phyloP scores from a whole-genome alignment of 2,329 filamentous ascomycete species.

The Penicillium sp. region DNA sequence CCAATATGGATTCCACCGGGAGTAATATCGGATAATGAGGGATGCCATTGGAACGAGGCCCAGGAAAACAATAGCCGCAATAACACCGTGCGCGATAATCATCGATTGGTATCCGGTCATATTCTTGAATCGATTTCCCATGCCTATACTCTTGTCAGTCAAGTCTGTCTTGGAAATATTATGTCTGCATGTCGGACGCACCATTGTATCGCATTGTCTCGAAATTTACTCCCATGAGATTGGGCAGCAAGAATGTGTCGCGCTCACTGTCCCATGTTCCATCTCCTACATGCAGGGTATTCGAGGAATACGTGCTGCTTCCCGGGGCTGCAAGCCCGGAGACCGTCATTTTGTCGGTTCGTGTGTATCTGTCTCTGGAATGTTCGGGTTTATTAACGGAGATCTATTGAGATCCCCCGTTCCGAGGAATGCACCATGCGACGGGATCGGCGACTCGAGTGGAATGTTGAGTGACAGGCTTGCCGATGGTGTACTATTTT shows the following conservation, averaged over 20 bases:
- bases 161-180: no score
- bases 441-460: conserved; percentile 17
- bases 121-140: conserved; percentile 66
- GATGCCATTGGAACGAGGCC: conserved; percentile 61
- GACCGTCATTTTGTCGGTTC: conserved; percentile 31
- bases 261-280: conserved; percentile 65
- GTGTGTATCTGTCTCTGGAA: conserved; percentile 34
- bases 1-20: conserved; percentile 53
- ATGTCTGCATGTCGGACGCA: conserved; percentile 30
- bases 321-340: conserved; percentile 56
- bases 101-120: conserved; percentile 60
- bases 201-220: conserved; percentile 69
- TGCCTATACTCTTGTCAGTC: conserved; percentile 46
- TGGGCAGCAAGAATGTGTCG: conserved; percentile 65
- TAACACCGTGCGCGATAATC: conserved; percentile 60
- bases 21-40: conserved; percentile 62
- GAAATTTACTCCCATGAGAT: conserved; percentile 65
- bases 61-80: conserved; percentile 63
- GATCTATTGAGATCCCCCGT: conserved; percentile 48
- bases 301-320: conserved; percentile 62
- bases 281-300: conserved; percentile 65
- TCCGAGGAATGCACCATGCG: conserved; percentile 47
- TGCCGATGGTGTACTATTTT: neutral
- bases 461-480: conserved; percentile 11
- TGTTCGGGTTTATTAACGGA: conserved; percentile 40